Percentiles rank a stretch among this genome's conserved stretches.
Conservation (phyloP, 1,284 basidiomycete species). For the Trametes hirsuta region DNA sequence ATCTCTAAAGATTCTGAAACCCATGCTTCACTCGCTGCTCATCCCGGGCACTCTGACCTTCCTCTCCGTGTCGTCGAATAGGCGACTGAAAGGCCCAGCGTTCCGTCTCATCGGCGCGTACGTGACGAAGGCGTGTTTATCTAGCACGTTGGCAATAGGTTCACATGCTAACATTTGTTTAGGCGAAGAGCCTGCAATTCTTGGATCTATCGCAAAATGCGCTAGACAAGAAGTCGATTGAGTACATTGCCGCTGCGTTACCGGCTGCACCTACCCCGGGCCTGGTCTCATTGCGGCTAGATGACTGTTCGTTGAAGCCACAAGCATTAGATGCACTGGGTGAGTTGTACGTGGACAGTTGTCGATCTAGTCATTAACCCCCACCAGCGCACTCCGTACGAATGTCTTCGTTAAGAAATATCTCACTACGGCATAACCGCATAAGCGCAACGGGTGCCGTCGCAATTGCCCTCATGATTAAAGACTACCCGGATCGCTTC, state of each 20-base stretch:
- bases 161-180: constrained; percentile 1
- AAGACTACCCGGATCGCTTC: constrained; percentile 86
- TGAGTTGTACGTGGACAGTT: constrained; percentile 33
- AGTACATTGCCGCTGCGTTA: constrained; percentile 79
- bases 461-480: constrained; percentile 92
- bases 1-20: constrained; percentile 74
- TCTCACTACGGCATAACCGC: constrained; percentile 86
- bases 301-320: constrained; percentile 79
- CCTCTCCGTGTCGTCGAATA: constrained; percentile 87
- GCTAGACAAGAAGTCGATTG: constrained; percentile 84
- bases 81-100: constrained; percentile 75
- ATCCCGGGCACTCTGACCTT: constrained; percentile 84
- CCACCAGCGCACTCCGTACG: constrained; percentile 78
- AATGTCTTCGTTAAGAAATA: constrained; percentile 80
- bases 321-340: constrained; percentile 78
- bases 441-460: constrained; percentile 85
- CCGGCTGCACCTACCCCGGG: constrained; percentile 56
- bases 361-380: neutral
- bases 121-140: constrained; percentile 58
- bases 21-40: constrained; percentile 88
- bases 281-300: constrained; percentile 79
- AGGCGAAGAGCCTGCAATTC: constrained; percentile 80
- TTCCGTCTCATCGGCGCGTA: constrained; percentile 87
- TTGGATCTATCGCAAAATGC: constrained; percentile 89
- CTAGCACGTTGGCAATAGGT: neutral